Evolutionary conservation across 768 basidiomycete genomes (phyloP), one percentile per base, ranked within the genome.

Genomic region (Suillus subaureus): DNA sequence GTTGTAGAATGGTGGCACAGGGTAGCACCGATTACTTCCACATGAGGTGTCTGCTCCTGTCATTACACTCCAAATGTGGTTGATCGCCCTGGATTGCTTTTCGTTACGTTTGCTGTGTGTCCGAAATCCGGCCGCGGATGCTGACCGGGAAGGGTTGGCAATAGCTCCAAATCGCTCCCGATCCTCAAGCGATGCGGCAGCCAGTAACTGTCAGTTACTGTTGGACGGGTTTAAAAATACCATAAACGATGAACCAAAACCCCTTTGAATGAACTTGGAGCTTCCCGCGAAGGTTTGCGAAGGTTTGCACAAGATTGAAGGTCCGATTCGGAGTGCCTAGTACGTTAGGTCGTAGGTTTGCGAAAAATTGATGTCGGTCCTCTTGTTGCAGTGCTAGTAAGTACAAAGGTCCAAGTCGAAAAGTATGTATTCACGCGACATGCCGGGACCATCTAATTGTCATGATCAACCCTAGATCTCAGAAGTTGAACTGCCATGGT

Each of bases 401-500:
- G 47, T 26, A 15, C 15, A n/a, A n/a, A n/a, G n/a, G n/a, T n/a
- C n/a, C n/a, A 39, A 58, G 39, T 42, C 6, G 39, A 39, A 23
- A 16, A 5, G 37, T 58, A 28, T 42, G 18, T 26, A 12, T 58
- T 58, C 57, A 6, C 37, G 37, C 56, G 23, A 23, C 16, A 21
- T 33, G 31, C 21, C 31, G 54, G 31, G 33, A 33, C 9, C 6
- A n/a, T 57, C 37, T 23, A 57, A 57, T 39, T 39, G 43, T 45
- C 21, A 13, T 23, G 39, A 40, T 40, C 35, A 58, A 33, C 37
- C 33, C 62, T 21, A n/a, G n/a, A 43, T 47, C 6, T 18, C 40
- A 47, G 18, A 21, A 60, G 8, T 35, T 35, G n/a, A 40, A 73
- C 70, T 64, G 64, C 67, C 58, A 77, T 76, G 74, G 61, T 73